These are phyloP conservation scores for Pythium vanterpoolii DNA, from an alignment of 352 stramenopile genomes.

Conservation along the genomic window DNA sequence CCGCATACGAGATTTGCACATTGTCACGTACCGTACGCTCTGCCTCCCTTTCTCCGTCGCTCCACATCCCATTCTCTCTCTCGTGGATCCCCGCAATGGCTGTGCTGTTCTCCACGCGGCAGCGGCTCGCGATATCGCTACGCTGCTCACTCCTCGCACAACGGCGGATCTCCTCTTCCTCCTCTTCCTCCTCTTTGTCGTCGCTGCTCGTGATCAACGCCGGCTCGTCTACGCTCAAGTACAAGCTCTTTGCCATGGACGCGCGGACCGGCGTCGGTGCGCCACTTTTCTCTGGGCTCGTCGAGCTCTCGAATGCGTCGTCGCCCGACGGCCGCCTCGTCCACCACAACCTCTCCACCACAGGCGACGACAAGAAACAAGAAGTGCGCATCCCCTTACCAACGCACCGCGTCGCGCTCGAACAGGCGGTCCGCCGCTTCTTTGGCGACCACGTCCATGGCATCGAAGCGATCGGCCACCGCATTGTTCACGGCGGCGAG, in stretches of 20 bases:
- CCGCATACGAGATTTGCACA: no score
- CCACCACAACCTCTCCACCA: conserved; percentile 50
- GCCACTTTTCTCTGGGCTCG: conserved; percentile 68
- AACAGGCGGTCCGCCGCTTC: conserved; percentile 56
- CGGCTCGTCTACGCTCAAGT: conserved; percentile 83
- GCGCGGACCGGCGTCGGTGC: conserved; percentile 30
- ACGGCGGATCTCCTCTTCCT: not conserved
- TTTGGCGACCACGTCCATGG: conserved; percentile 47
- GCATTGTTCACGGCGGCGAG: conserved; percentile 86
- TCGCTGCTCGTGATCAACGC: conserved; percentile 71
- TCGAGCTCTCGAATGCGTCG: conserved; percentile 66
- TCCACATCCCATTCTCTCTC: no score
- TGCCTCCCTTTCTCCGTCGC: not conserved
- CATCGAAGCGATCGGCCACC: conserved; percentile 81
- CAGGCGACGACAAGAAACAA: conserved; percentile 34
- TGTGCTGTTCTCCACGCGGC: not conserved
- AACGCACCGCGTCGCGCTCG: conserved; percentile 55
- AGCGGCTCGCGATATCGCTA: conserved; percentile 20
- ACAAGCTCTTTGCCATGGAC: conserved; percentile 72
- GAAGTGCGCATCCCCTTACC: conserved; percentile 47
- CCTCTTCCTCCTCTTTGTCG: not conserved
- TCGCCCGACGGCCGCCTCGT: conserved; percentile 61
- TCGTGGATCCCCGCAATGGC: not conserved
- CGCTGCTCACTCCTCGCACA: not conserved
- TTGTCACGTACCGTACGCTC: no score